Evolutionary conservation across 768 basidiomycete genomes (phyloP), one percentile per base, ranked within the genome.

Genomic region (Cyclocybe cylindracea): DNA sequence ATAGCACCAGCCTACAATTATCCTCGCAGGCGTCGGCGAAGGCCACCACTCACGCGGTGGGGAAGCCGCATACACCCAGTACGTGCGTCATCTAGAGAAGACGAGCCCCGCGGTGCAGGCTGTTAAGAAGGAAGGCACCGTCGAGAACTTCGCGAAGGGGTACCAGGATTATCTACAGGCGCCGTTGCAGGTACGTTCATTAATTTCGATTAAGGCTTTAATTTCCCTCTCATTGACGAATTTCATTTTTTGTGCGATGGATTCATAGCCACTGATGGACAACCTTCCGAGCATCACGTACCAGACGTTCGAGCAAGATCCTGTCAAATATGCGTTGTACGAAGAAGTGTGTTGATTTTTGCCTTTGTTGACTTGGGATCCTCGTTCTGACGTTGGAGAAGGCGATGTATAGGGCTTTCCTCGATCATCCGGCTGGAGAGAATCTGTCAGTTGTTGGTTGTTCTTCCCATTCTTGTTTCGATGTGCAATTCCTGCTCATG

Each of bases 261-360:
- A n/a, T n/a, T n/a, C 54, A 49, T 59, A 95, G 90, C 97, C 97
- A 18, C 70, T 99, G 61, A 96, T 96, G 94, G 96, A 99, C 63
- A 95, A 99, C 70, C 71, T 99, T 49, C 92, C 91, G 64, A 95
- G 93, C 60, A 82, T 88, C 57, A 98, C 94, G 9, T 99, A 99
- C 69, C 94, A 98, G 65, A 94, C 92, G 2, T 99, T 99, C 63
- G 97, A 99, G 64, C 85, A 94, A 66, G 97, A 98, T 73, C 96
- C 97, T 3, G 86, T 98, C 54, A 99, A 99, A 69, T 99, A 99
- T 66, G 70, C 79, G 50, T 87, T 92, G 61, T 99, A 99, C 66
- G 97, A 99, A 73, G 91, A 96, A 79, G 91, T 87, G 43, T 16
- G 31, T 11, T 13, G 44, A 46, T 38, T 43, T 10, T 47, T n/a